phyloP scores from a whole-genome alignment of 1,284 basidiomycete species.

The Melampsora larici-populina region DNA sequence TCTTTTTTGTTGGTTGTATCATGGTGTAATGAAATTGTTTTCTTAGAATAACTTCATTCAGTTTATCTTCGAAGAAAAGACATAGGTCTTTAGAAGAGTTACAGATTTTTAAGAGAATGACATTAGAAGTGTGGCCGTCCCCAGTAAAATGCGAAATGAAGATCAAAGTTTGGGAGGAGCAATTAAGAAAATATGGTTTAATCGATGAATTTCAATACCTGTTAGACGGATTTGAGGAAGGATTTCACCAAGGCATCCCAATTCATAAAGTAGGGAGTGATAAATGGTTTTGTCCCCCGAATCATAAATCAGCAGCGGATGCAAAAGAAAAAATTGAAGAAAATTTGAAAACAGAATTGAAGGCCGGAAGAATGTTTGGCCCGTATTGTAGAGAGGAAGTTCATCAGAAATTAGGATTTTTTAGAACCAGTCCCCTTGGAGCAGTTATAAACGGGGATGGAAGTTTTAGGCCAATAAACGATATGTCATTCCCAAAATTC shows the following conservation, averaged over 20 bases:
- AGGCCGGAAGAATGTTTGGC: background rate
- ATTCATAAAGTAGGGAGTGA: background rate
- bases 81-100: no score
- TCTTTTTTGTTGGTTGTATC: no score
- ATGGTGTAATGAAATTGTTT: no score
- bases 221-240: background rate
- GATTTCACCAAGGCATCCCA: conserved; percentile 17
- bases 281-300: background rate
- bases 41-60: no score
- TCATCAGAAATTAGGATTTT: background rate
- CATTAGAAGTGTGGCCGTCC: background rate
- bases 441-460: no score
- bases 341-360: background rate
- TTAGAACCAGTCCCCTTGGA: background rate
- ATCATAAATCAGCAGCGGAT: background rate
- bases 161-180: background rate
- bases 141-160: background rate
- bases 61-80: no score
- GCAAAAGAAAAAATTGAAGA: background rate
- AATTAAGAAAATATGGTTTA: background rate
- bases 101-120: no score
- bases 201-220: background rate
- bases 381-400: background rate
- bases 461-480: no score
- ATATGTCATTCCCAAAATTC: no score